Conservation (phyloP, 2,329 filamentous ascomycete species). For the Simplicillium sp. region DNA sequence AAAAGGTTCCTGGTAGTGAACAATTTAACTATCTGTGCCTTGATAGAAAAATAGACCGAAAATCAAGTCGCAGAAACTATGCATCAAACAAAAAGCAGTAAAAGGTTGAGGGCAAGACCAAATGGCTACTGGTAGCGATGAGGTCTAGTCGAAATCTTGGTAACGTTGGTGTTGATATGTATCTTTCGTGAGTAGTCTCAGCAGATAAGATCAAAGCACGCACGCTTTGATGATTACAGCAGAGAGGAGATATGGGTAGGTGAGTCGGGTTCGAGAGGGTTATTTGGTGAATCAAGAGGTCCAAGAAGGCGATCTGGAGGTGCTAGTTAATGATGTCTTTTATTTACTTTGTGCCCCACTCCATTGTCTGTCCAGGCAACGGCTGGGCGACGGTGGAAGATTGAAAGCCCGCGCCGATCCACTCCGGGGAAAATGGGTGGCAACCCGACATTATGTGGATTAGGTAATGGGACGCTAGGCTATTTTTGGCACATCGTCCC, state of each 20-base stretch:
- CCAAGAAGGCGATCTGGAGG: slow-evolving; percentile 2
- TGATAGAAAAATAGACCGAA: slow-evolving; percentile 18
- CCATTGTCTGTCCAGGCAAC: slow-evolving; percentile 25
- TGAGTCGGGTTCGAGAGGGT: too few species aligned
- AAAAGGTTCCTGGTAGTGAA: slow-evolving; percentile 41
- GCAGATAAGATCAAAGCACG: too few species aligned
- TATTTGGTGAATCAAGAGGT: slow-evolving; percentile 11
- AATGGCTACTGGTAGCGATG: slow-evolving; percentile 31
- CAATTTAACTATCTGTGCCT: too few species aligned
- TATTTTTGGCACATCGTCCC: too few species aligned
- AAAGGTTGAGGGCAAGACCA: slow-evolving; percentile 36
- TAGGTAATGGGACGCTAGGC: too few species aligned
- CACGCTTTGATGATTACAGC: too few species aligned
- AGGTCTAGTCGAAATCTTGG: slow-evolving; percentile 36
- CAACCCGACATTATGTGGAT: slow-evolving; percentile 5
- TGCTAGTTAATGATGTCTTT: slow-evolving; percentile 22
- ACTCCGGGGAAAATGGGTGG: slow-evolving; percentile 7
- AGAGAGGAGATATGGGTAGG: too few species aligned
- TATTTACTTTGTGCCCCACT: slow-evolving; percentile 35
- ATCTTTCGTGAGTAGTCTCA: slow-evolving; percentile 7
- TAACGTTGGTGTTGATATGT: slow-evolving; percentile 18
- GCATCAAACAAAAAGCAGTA: too few species aligned
- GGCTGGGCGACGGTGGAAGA: slow-evolving; percentile 3
- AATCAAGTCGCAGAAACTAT: slow-evolving; percentile 24
- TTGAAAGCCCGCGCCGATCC: slow-evolving; percentile 10